These are phyloP conservation scores for Eucalyptus polybractea DNA, from an alignment of 345 rosid genomes.

Conservation along the genomic window DNA sequence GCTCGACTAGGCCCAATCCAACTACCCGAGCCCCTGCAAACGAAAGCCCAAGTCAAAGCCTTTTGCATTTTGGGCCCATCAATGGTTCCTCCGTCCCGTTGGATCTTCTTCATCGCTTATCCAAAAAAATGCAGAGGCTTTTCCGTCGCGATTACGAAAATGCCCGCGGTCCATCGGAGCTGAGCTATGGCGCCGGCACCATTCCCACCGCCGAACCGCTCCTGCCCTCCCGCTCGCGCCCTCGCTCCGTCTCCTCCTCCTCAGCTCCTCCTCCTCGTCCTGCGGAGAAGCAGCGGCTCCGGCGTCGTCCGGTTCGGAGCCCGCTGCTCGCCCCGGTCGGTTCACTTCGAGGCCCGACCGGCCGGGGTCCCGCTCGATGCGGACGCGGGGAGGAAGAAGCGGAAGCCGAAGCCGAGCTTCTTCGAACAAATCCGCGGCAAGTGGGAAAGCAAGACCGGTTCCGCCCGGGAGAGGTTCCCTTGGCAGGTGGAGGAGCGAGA, in stretches of 20 bases:
- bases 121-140: background rate
- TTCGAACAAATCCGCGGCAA: slow-evolving; percentile 57
- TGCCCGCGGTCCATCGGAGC: background rate
- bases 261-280: background rate
- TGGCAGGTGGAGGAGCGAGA: slow-evolving; percentile 40
- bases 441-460: slow-evolving; percentile 48
- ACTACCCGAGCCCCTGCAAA: background rate
- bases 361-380: slow-evolving; percentile 3
- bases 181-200: background rate
- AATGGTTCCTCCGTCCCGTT: background rate
- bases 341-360: slow-evolving; percentile 2
- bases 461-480: slow-evolving; percentile 41
- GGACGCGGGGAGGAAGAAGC: slow-evolving; percentile 17
- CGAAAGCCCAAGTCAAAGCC: background rate
- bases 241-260: background rate
- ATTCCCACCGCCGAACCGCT: background rate
- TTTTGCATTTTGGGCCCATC: background rate
- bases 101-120: background rate
- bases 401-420: slow-evolving; percentile 64
- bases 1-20: background rate
- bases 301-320: background rate
- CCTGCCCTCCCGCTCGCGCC: background rate
- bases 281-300: background rate
- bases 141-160: background rate
- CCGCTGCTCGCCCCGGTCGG: slow-evolving; percentile 5